A percentile compares a stretch with the other conserved stretches of the same genome.
phyloP scores from a whole-genome alignment of 2,329 filamentous ascomycete genomes.

The Cercospora sesami region DNA sequence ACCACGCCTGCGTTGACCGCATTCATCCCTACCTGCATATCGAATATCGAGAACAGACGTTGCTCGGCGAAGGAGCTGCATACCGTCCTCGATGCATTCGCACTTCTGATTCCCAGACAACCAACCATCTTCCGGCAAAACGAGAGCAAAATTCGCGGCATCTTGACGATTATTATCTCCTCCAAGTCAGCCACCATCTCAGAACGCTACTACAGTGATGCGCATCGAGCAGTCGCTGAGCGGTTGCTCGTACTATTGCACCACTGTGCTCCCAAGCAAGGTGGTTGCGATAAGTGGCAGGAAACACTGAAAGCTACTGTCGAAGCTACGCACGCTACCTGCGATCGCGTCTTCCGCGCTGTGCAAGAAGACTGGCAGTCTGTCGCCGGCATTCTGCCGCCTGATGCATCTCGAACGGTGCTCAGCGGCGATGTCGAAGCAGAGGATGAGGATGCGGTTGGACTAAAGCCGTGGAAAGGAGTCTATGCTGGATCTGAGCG shows the following conservation, averaged over 20 bases:
- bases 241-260: conserved; percentile 70
- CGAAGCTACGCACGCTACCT: conserved; percentile 65
- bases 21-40: conserved; percentile 72
- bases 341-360: conserved; percentile 75
- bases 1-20: conserved; percentile 76
- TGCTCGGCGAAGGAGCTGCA: conserved; percentile 50
- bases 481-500: conserved; percentile 72
- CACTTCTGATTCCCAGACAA: conserved; percentile 73
- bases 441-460: conserved; percentile 39
- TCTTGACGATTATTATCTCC: conserved; percentile 31
- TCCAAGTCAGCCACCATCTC: conserved; percentile 24
- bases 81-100: conserved; percentile 69
- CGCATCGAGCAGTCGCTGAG: conserved; percentile 54
- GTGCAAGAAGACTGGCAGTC: conserved; percentile 82
- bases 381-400: conserved; percentile 46
- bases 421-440: conserved; percentile 25
- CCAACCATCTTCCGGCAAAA: conserved; percentile 80
- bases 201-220: conserved; percentile 24
- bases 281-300: conserved; percentile 74
- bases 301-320: conserved; percentile 64
- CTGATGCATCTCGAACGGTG: conserved; percentile 20
- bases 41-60: conserved; percentile 54
- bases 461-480: conserved; percentile 70
- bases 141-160: conserved; percentile 59
- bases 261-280: conserved; percentile 78